phyloP scores from a whole-genome alignment of 768 basidiomycete species.

The Lactifluus pinguis region DNA sequence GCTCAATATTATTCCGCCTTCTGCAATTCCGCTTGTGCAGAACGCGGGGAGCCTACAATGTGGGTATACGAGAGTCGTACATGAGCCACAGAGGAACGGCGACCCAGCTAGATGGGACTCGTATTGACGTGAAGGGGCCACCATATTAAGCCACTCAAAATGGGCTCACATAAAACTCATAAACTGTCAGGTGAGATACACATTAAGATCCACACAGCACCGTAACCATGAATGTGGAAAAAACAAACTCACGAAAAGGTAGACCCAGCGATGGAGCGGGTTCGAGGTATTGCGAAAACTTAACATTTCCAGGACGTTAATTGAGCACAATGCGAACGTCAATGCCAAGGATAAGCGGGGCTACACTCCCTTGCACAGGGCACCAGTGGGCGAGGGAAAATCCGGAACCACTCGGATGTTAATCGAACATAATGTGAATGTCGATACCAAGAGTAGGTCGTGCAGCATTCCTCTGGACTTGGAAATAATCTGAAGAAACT shows the following conservation, averaged over 20 bases:
- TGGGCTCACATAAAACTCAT: constrained; percentile 72
- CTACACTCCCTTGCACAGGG: too few species aligned
- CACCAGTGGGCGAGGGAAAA: too few species aligned
- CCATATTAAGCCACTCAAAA: neutral
- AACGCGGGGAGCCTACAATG: constrained; percentile 53
- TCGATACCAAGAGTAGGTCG: too few species aligned
- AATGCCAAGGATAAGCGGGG: too few species aligned
- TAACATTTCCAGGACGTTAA: too few species aligned
- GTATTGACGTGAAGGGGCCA: neutral
- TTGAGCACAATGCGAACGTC: too few species aligned
- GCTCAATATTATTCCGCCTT: constrained; percentile 1
- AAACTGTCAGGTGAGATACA: constrained; percentile 37
- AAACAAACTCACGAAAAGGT: constrained; percentile 47
- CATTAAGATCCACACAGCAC: constrained; percentile 13
- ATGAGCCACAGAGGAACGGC: constrained; percentile 66
- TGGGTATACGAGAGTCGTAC: constrained; percentile 67
- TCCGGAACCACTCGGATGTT: too few species aligned
- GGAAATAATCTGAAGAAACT: too few species aligned
- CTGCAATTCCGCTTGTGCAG: neutral
- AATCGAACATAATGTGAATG: too few species aligned
- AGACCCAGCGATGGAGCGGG: constrained; percentile 66
- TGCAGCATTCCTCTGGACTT: too few species aligned
- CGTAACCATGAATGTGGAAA: constrained; percentile 27
- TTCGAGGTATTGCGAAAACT: constrained; percentile 44
- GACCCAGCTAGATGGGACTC: constrained; percentile 54